A percentile compares a stretch with the other conserved stretches of the same genome.
Conservation (phyloP, 768 basidiomycete species). For the Pholiota microspora region DNA sequence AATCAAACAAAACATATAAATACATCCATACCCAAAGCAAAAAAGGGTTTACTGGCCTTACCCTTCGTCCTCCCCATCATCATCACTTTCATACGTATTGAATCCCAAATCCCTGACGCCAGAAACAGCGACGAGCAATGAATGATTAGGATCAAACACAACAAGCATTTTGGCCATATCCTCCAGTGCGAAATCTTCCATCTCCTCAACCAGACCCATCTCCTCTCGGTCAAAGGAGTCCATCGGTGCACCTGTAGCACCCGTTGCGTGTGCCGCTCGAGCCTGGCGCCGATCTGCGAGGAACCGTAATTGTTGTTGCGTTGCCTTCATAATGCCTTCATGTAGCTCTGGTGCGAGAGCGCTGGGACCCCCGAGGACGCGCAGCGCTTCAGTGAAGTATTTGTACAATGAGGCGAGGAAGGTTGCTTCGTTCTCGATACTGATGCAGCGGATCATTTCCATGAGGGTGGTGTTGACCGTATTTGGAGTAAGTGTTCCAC, state of each 20-base stretch:
- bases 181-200: conserved; percentile 80
- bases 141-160: conserved; percentile 56
- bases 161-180: conserved; percentile 70
- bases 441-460: conserved; percentile 62
- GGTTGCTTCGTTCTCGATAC: conserved; percentile 68
- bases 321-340: conserved; percentile 60
- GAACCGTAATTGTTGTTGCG: conserved; percentile 65
- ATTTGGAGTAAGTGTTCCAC: conserved; percentile 59
- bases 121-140: conserved; percentile 65
- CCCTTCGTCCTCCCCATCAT: conserved; percentile 32
- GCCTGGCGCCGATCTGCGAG: conserved; percentile 68
- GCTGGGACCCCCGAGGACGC: conserved; percentile 53
- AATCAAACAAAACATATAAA: too few relatives aligned
- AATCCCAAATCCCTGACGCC: conserved; percentile 72
- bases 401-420: conserved; percentile 79
- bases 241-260: conserved; percentile 22
- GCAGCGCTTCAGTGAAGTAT: conserved; percentile 60
- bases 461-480: conserved; percentile 71
- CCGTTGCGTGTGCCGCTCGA: conserved; percentile 38
- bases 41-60: too few relatives aligned
- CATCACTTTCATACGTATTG: conserved; percentile 46
- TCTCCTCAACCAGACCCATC: conserved; percentile 71
- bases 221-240: conserved; percentile 58
- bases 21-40: too few relatives aligned
- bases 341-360: conserved; percentile 54